phyloP scores from a whole-genome alignment of 768 basidiomycete genomes.

The Pholiota molesta region DNA sequence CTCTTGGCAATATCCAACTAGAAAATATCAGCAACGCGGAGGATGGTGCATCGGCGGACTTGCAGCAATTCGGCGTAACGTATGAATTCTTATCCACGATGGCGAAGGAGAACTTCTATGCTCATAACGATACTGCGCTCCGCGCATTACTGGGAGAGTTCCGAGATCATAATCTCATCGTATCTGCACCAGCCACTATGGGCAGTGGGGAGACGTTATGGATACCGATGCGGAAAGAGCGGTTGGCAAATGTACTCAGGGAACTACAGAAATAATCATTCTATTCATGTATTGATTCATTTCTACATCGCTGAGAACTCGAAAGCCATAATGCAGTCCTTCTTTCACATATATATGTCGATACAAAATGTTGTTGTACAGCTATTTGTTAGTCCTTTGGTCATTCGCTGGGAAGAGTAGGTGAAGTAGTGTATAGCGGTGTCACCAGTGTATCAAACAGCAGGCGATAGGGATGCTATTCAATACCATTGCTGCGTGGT shows the following conservation, averaged over 20 bases:
- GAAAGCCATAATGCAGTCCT: no score
- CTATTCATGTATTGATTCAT: background rate
- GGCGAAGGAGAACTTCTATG: slow-evolving; percentile 84
- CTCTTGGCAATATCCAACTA: slow-evolving; percentile 73
- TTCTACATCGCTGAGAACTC: background rate
- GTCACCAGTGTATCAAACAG: background rate
- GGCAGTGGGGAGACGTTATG: slow-evolving; percentile 70
- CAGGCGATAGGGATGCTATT: no score
- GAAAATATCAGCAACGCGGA: slow-evolving; percentile 53
- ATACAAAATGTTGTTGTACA: background rate
- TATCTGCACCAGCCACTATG: slow-evolving; percentile 46
- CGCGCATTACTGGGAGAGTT: slow-evolving; percentile 87
- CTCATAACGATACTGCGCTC: slow-evolving; percentile 85
- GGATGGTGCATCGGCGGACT: slow-evolving; percentile 35
- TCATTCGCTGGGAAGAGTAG: no score
- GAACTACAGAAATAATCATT: background rate
- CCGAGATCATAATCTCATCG: slow-evolving; percentile 86
- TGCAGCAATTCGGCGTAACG: slow-evolving; percentile 57
- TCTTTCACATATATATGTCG: background rate
- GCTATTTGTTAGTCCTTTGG: background rate
- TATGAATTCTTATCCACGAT: slow-evolving; percentile 73
- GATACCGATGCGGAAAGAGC: slow-evolving; percentile 86
- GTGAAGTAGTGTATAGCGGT: no score
- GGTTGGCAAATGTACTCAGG: slow-evolving; percentile 52
- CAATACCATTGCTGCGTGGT: no score